Evolutionary conservation across 2,329 filamentous ascomycete species (phyloP).

Genomic region (Sordariomycetes sp.): DNA sequence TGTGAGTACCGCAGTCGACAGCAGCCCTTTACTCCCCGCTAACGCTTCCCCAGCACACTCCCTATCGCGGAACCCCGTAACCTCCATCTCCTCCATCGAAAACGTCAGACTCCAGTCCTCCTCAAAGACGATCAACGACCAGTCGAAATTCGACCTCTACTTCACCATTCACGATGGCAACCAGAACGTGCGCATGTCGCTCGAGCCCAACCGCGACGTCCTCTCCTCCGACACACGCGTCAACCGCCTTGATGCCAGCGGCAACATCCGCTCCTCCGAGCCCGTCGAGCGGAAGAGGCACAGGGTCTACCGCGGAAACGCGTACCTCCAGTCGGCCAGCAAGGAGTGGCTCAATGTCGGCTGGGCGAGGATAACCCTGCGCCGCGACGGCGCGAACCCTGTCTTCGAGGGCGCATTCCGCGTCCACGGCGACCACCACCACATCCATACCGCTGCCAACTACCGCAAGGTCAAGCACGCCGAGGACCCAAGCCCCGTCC

Average conservation of each 20-base stretch:
- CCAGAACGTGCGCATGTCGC: slow-evolving; percentile 61
- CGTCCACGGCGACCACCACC: slow-evolving; percentile 69
- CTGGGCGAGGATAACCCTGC: slow-evolving; percentile 73
- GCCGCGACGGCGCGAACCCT: slow-evolving; percentile 61
- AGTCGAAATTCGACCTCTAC: slow-evolving; percentile 72
- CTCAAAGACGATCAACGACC: slow-evolving; percentile 64
- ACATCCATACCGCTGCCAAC: slow-evolving; percentile 63
- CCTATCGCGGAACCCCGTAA: slow-evolving; percentile 61
- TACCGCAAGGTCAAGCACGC: slow-evolving; percentile 61
- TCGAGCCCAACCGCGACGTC: slow-evolving; percentile 88
- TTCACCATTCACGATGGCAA: slow-evolving; percentile 59
- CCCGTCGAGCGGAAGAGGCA: slow-evolving; percentile 59
- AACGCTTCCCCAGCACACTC: slow-evolving; percentile 45
- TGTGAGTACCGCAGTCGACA: slow-evolving; percentile 12
- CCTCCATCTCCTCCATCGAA: slow-evolving; percentile 58
- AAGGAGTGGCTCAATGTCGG: slow-evolving; percentile 66
- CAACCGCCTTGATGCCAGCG: slow-evolving; percentile 59
- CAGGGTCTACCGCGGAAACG: slow-evolving; percentile 70
- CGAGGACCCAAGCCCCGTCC: slow-evolving; percentile 44
- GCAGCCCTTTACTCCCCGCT: background rate
- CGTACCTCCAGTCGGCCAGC: slow-evolving; percentile 52
- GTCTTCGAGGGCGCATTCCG: slow-evolving; percentile 86
- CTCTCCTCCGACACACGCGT: slow-evolving; percentile 64
- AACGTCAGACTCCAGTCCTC: slow-evolving; percentile 66
- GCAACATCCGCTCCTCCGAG: slow-evolving; percentile 52